Conservation (phyloP, 2,329 filamentous ascomycete genomes). For the Beauveria sp. region DNA sequence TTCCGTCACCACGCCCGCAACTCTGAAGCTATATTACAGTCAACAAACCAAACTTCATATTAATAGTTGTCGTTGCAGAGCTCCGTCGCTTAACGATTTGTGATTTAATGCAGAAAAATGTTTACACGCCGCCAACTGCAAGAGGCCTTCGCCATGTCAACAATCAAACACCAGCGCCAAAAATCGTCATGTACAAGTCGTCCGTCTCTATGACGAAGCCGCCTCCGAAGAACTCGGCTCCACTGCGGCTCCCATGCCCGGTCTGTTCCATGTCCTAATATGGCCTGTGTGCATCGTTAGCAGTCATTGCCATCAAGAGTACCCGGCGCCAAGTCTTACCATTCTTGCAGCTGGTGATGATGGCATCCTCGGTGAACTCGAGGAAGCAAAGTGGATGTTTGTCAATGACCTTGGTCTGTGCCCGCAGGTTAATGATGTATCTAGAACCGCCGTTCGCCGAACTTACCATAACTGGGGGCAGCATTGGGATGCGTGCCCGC, state of each 20-base stretch:
- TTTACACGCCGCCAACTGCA: not conserved
- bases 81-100: not conserved
- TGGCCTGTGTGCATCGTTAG: slow-evolving; percentile 46
- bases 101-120: not conserved
- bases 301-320: not conserved
- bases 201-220: not conserved
- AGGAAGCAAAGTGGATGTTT: slow-evolving; percentile 83
- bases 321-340: slow-evolving; percentile 49
- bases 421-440: slow-evolving; percentile 10
- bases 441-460: not conserved
- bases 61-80: not conserved
- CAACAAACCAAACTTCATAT: not conserved
- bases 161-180: not conserved
- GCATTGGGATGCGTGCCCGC: slow-evolving; percentile 71
- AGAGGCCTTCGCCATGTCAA: not conserved
- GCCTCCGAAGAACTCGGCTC: not conserved
- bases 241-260: slow-evolving; percentile 11
- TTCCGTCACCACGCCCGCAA: too few relatives aligned
- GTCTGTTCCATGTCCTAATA: slow-evolving; percentile 23
- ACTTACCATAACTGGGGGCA: slow-evolving; percentile 83
- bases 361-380: slow-evolving; percentile 87
- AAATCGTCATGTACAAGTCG: not conserved
- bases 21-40: too few relatives aligned
- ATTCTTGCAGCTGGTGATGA: slow-evolving; percentile 85
- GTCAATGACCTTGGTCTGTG: slow-evolving; percentile 72